Percentiles rank a stretch among this genome's conserved stretches.
phyloP scores from a whole-genome alignment of 2,329 filamentous ascomycete species.

The Ploettnerulaceae sp. region DNA sequence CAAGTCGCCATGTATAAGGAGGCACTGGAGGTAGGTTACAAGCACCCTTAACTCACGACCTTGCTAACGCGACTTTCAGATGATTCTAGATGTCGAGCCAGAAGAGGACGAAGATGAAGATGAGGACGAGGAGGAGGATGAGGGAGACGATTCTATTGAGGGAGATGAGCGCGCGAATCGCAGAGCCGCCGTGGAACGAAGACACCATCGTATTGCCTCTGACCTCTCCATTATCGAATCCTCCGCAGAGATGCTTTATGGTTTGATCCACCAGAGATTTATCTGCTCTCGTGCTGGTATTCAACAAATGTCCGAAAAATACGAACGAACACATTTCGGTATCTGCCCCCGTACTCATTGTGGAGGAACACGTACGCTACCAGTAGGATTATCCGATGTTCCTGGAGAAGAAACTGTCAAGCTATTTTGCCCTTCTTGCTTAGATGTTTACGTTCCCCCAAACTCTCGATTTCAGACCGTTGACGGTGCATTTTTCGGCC shows the following conservation, averaged over 20 bases:
- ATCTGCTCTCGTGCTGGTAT: conserved; percentile 95
- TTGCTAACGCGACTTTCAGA: conserved; percentile 43
- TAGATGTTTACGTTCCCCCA: conserved; percentile 94
- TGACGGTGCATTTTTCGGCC: conserved; percentile 96
- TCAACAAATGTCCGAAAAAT: conserved; percentile 99
- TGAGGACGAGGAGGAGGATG: conserved; percentile 62
- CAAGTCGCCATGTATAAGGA: conserved; percentile 99
- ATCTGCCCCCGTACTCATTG: conserved; percentile 93
- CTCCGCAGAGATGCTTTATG: conserved; percentile 96
- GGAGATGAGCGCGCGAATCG: conserved; percentile 49
- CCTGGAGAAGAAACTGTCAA: conserved; percentile 97
- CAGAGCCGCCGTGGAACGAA: conserved; percentile 55
- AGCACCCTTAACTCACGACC: not conserved
- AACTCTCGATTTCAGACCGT: conserved; percentile 97
- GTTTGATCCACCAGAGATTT: conserved; percentile 95
- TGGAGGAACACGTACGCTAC: conserved; percentile 82
- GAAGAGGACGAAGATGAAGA: conserved; percentile 89
- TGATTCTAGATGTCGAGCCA: conserved; percentile 97
- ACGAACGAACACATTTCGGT: conserved; percentile 94
- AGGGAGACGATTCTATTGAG: conserved; percentile 63
- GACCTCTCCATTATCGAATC: conserved; percentile 95
- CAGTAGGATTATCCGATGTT: conserved; percentile 89
- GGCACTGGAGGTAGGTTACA: conserved; percentile 66
- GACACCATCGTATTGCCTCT: conserved; percentile 80
- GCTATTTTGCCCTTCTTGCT: conserved; percentile 92